Evolutionary conservation across 352 stramenopile species (phyloP), one percentile per base, ranked within the genome.

Genomic region (Phytophthora europaea): DNA sequence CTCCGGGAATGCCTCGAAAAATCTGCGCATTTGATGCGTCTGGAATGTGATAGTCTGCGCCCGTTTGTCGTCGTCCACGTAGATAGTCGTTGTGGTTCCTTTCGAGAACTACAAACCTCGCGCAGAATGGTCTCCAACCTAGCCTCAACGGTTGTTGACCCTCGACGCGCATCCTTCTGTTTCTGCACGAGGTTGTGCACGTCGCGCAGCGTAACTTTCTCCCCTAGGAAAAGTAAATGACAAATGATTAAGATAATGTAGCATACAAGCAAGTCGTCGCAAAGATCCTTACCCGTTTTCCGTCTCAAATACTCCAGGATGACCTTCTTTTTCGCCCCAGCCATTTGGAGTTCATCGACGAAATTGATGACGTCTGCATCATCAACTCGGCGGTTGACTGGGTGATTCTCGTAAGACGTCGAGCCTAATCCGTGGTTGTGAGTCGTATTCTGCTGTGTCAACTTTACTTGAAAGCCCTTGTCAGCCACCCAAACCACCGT

Each of bases 21-120:
- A 38, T 7, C 48, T 13, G 7, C 60, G 60, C 60, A 53, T 67
- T 31, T 58, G 60, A 2, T 38, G 60, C 9, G 47, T 51, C 33
- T 66, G 48, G 13, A 66, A 66, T 20, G 47, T 66, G 48, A 59
- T 59, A 8, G 47, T 58, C 20, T 67, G 31, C 6, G 48, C 48
- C 13, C 45, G 15, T 20, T 67, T 60, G 33, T 51, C 3, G 15
- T 59, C 48, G 16, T 59, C 60, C n/a, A 59, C 60, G 16, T 59
- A 53, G 6, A 67, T 10, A n/a, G 60, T 66, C 7, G 47, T 31
- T 40, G 60, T 66, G 33, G 52, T 66, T n/a, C 20, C 15, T 51
- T 66, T 13, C 20, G 59, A 5, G 28, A 31, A 15, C 5, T 26
- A 34, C 40, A 58, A 22, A 58, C 52, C 12, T 57, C 22, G 6